Evolutionary conservation across 768 basidiomycete genomes (phyloP).

Genomic region (Leccinellum luteum): DNA sequence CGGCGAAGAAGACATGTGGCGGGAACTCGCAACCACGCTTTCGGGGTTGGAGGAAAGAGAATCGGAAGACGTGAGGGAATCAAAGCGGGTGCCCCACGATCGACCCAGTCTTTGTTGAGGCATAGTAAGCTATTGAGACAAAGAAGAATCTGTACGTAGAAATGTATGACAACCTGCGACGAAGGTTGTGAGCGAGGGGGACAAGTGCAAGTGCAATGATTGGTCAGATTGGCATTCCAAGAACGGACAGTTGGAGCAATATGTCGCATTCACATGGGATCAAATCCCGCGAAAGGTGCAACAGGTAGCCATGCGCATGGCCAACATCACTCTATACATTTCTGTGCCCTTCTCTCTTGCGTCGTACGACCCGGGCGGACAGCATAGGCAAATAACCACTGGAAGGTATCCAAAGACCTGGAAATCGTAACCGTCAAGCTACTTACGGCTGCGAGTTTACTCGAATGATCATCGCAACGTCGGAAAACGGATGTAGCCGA

Average conservation of each 20-base stretch:
- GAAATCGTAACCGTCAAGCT: constrained; percentile 18
- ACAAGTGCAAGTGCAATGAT: constrained; percentile 13
- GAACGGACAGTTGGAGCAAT: constrained; percentile 10
- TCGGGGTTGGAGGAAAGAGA: constrained; percentile 40
- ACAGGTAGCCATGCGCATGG: constrained; percentile 12
- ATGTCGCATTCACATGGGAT: constrained; percentile 20
- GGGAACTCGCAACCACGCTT: constrained; percentile 6
- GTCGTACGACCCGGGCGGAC: constrained; percentile 18
- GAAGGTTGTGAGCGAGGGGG: constrained; percentile 4
- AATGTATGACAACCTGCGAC: constrained; percentile 11
- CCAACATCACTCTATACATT: constrained; percentile 25
- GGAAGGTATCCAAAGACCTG: constrained; percentile 8
- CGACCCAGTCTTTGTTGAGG: constrained; percentile 44
- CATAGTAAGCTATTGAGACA: constrained; percentile 34
- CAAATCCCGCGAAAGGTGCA: constrained; percentile 27
- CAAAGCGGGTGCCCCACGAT: constrained; percentile 73
- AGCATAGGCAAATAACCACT: constrained; percentile 8
- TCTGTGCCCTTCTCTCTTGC: constrained; percentile 28
- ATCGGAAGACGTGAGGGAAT: constrained; percentile 55
- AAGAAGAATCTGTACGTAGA: constrained; percentile 12
- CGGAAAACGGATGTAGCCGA: constrained; percentile 5
- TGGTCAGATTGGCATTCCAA: constrained; percentile 23
- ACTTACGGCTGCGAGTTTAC: constrained; percentile 18
- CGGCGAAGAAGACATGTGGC: constrained; percentile 15
- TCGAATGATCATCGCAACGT: constrained; percentile 7